Evolutionary conservation across 306 rosid species (phyloP).

Genomic region (Urtica urens): DNA sequence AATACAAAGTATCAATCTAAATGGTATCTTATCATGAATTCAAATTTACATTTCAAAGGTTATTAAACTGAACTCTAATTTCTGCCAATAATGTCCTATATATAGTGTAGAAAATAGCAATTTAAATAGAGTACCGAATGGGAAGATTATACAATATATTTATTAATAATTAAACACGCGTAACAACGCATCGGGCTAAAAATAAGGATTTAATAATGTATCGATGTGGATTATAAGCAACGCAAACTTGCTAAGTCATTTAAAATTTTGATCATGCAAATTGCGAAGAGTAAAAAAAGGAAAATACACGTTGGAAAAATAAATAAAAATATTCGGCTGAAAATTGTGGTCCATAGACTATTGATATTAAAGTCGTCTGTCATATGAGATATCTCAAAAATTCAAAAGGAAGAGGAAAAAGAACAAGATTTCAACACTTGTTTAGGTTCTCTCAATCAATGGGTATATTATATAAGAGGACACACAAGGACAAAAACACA

Average conservation of each 20-base stretch:
- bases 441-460: slow-evolving; percentile 3
- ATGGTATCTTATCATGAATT: too few species aligned
- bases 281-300: not conserved
- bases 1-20: too few species aligned
- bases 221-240: not conserved
- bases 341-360: not conserved
- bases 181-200: not conserved
- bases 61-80: too few species aligned
- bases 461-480: not conserved
- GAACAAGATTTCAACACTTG: not conserved
- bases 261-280: not conserved
- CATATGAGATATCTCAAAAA: not conserved
- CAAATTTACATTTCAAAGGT: too few species aligned
- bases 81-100: too few species aligned
- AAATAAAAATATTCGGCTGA: too few species aligned
- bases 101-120: too few species aligned
- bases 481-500: not conserved
- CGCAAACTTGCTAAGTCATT: not conserved
- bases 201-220: not conserved
- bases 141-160: too few species aligned
- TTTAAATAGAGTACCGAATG: too few species aligned
- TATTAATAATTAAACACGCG: not conserved
- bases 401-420: not conserved
- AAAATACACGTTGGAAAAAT: not conserved
- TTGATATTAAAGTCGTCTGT: not conserved